These are phyloP conservation scores for Hypoxylon sp. DNA, from an alignment of 2,329 filamentous ascomycete species.

Conservation along the genomic window DNA sequence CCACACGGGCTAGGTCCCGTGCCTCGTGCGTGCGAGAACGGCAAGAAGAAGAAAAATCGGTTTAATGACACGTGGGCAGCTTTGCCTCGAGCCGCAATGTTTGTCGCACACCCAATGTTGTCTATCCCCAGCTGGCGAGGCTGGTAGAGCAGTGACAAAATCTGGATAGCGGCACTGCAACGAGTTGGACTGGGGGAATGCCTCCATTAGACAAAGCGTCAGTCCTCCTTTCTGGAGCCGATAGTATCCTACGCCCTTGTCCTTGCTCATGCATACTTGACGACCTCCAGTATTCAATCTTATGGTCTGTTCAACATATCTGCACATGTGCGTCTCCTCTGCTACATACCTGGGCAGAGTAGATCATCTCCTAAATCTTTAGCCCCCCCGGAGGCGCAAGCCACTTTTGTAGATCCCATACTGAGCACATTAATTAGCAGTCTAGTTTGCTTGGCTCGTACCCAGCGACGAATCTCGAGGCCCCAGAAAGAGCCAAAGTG, in stretches of 20 bases:
- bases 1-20: slow-evolving; percentile 22
- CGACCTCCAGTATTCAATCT: slow-evolving; percentile 8
- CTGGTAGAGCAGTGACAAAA: slow-evolving; percentile 1
- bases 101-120: slow-evolving; percentile 1
- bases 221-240: slow-evolving; percentile 2
- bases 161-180: slow-evolving; percentile 6
- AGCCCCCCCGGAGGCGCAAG: slow-evolving; percentile 26
- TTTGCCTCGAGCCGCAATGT: slow-evolving; percentile 34
- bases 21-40: background rate
- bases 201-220: background rate
- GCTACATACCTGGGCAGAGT: slow-evolving; percentile 9
- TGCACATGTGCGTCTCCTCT: background rate
- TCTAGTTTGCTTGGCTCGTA: slow-evolving; percentile 33
- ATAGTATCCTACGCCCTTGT: slow-evolving; percentile 16
- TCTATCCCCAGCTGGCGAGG: slow-evolving; percentile 1
- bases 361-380: slow-evolving; percentile 4
- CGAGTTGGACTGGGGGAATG: slow-evolving; percentile 4
- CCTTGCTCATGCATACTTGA: slow-evolving; percentile 15
- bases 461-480: slow-evolving; percentile 10
- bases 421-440: background rate
- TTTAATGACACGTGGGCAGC: slow-evolving; percentile 21
- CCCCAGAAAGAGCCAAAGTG: slow-evolving; percentile 8
- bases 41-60: slow-evolving; percentile 3
- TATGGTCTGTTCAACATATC: background rate
- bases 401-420: slow-evolving; percentile 22